Base-by-base conservation (phyloP, 140 eudicot genomes). In the Bidens hawaiensis region DNA sequence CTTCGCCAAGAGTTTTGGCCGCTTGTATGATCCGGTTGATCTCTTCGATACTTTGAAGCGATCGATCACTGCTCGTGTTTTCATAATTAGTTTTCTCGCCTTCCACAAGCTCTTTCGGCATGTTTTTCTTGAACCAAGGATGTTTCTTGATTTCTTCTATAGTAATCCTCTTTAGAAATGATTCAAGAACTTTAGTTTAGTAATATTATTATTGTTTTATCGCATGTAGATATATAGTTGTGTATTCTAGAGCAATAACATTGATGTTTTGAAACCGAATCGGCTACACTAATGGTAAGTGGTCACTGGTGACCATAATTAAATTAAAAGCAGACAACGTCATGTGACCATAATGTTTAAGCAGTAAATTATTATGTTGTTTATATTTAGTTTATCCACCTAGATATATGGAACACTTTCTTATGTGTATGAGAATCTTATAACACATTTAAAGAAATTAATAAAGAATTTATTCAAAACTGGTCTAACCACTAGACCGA, bases 121-220 rank as follows among this genome's bases (percentile, higher is more conserved):
- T 63, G 70, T 75, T 82, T 64, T 80, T 86, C 41, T 71, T 75
- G 42, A 86, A 82, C 95, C 95, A 86, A 0, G 90, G 90, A 58
- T 86, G 95, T 57, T 77, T 82, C 77, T 79, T 82, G 52, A 86
- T 79, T 64, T 86, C 95, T 6, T 65, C 78, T 51, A 86, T 80
- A 16, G 82, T 76, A 31, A 86, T 77, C 74, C 95, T 83, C 95
- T 82, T 27, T 47, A 74, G 53, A 58, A 43, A 50, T 48, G 24
- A 13, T 54, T 26, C 38, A 30, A 53, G 4, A 40, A 30, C 27
- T 21, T 73, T 60, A 74, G 74, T 71, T 16, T 74, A 69, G 15
- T 65, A 16, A 25, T 34, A 9, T 34, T 22, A 3, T 27, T 65
- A 16, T 36, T 34, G 9, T 34, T 22, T 6, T 27, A 1, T 22